Evolutionary conservation across 257 asterid species (phyloP).

Genomic region (Parsonsia alboflavescens): DNA sequence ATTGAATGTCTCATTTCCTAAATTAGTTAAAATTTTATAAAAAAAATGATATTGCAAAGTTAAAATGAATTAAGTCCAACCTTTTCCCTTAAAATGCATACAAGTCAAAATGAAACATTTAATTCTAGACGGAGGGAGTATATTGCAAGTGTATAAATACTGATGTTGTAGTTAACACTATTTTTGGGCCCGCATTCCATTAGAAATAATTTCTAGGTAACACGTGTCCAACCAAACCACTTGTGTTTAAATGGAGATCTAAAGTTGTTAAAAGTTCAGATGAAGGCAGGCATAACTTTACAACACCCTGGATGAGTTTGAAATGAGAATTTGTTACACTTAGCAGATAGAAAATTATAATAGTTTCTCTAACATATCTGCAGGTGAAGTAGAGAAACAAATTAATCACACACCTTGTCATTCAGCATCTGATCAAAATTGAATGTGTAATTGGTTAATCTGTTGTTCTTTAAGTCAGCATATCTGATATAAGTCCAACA

Average conservation of each 20-base stretch:
- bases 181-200: not conserved
- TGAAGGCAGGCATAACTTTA: not conserved
- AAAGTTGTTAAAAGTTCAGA: not conserved
- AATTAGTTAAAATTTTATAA: no score
- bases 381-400: not conserved
- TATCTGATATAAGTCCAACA: constrained; percentile 47
- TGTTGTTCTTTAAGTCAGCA: constrained; percentile 92
- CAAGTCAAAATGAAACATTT: no score
- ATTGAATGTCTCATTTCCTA: no score
- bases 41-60: no score
- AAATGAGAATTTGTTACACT: not conserved
- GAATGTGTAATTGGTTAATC: constrained; percentile 79
- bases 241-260: not conserved
- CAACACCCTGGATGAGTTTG: not conserved
- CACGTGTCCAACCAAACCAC: not conserved
- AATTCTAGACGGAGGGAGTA: no score
- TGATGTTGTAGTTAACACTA: no score
- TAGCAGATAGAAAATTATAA: not conserved
- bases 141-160: not conserved
- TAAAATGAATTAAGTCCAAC: no score
- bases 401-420: constrained; percentile 60
- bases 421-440: constrained; percentile 92
- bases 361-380: not conserved
- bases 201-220: not conserved
- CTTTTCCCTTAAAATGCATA: no score